Base-by-base conservation (phyloP, 176 grass and related monocot species). In the Triticum aestivum region DNA sequence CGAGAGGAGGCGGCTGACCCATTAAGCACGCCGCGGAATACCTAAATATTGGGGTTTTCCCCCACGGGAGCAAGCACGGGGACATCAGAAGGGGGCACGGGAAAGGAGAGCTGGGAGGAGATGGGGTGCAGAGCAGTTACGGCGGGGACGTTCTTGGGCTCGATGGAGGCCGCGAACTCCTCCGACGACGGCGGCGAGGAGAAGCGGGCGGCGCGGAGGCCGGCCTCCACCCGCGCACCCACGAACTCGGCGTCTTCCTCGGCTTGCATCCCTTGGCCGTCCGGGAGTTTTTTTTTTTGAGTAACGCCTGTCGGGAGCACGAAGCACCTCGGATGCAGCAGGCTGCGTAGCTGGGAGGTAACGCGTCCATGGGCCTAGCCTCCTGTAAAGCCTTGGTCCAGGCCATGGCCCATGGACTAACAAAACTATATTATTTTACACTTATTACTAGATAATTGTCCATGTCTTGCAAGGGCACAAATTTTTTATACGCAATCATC, bases 11-110 rank as follows among this genome's bases (percentile, higher is more conserved):
- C 91, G 41, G 61, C 82, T 87, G 90, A 94, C 11, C 64, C 87
- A 71, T 91, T 95, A 3, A 90, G 65, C 63, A 62, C 88, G 44
- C 82, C 93, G 13, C 52, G 92, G 54, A 96, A 94, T 20, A 94
- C 93, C 96, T 98, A 63, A 14, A 38, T 5, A 74, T 66, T 33
- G 49, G 62, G 72, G 65, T 32, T 32, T 14, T 6, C 10, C 29
- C 33, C 68, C 14, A 30, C 11, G 62, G 20, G 72, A 34, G n/a
- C 18, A 75, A 20, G 39, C 58, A 81, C 61, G 9, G 11, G 33
- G 30, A 21, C 17, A 69, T 35, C 18, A 84, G 18, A 87, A 71
- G 21, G 59, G 5, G 51, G 54, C 17, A 87, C 51, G 41, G 23
- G 17, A 18, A 14, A 24, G 35, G 47, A 27, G 35, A 35, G 70